These are phyloP conservation scores for Leptographium wingfieldii DNA, from an alignment of 2,329 filamentous ascomycete genomes.

Conservation along the genomic window DNA sequence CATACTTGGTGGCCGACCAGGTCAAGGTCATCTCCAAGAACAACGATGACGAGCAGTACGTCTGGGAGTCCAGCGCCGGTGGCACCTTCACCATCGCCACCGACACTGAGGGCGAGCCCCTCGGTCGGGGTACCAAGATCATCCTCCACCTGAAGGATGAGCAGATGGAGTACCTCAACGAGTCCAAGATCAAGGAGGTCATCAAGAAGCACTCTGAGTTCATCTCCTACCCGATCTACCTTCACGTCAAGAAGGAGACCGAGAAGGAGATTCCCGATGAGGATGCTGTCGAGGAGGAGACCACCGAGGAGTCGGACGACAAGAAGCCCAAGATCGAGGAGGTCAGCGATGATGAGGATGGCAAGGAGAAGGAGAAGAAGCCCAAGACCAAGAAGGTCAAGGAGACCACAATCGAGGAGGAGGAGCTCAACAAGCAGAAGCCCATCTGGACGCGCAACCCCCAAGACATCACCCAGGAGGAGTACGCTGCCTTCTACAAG, in stretches of 20 bases:
- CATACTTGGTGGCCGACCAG: constrained; percentile 95
- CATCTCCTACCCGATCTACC: constrained; percentile 99
- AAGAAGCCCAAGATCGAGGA: constrained; percentile 96
- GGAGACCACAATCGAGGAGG: constrained; percentile 96
- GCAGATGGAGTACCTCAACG: constrained; percentile 96
- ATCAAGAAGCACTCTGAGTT: constrained; percentile 99
- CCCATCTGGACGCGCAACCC: constrained; percentile 99
- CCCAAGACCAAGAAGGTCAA: constrained; percentile 99
- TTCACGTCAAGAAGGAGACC: constrained; percentile 97
- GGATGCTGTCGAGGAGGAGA: constrained; percentile 59
- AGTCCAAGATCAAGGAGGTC: constrained; percentile 99
- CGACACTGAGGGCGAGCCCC: constrained; percentile 80
- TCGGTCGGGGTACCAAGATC: constrained; percentile 95
- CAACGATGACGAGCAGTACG: constrained; percentile 99
- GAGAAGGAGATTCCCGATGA: constrained; percentile 98
- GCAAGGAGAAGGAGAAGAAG: constrained; percentile 77
- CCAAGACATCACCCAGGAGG: constrained; percentile 84
- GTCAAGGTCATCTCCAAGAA: constrained; percentile 95
- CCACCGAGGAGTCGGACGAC: constrained; percentile 58
- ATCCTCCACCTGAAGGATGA: constrained; percentile 99
- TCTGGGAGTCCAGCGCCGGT: constrained; percentile 96
- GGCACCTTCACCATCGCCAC: constrained; percentile 89
- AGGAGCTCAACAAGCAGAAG: constrained; percentile 99
- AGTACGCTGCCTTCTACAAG: constrained; percentile 99
- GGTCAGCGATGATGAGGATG: constrained; percentile 73